phyloP scores from a whole-genome alignment of 257 asterid genomes.

The Oldenlandia corymbosa region DNA sequence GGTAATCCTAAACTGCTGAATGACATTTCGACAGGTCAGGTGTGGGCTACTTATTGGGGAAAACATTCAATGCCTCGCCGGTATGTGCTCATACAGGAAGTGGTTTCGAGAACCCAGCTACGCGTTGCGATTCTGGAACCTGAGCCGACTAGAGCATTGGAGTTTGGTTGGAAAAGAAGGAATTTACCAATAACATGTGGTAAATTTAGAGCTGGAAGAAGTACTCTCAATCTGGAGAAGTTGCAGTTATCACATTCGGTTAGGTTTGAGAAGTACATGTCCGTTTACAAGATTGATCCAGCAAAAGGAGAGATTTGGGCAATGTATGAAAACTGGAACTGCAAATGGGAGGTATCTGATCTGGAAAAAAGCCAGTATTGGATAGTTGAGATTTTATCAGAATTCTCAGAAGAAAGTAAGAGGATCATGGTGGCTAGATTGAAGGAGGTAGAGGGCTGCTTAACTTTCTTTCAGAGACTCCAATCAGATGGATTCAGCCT shows the following conservation, averaged over 20 bases:
- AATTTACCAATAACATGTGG: constrained; percentile 17
- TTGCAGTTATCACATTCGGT: constrained; percentile 18
- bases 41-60: constrained; percentile 18
- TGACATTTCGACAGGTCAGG: constrained; percentile 9
- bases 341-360: constrained; percentile 9
- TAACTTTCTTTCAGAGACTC: constrained; percentile 16
- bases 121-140: constrained; percentile 11
- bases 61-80: constrained; percentile 17
- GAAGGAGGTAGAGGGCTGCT: constrained; percentile 16
- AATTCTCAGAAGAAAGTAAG: constrained; percentile 14
- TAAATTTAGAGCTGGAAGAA: constrained; percentile 14
- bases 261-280: constrained; percentile 1
- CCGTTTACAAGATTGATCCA: constrained; percentile 19
- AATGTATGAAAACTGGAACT: constrained; percentile 15
- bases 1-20: neutral
- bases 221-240: neutral
- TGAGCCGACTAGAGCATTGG: neutral
- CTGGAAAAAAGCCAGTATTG: constrained; percentile 11
- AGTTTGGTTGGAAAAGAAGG: constrained; percentile 8
- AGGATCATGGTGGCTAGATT: constrained; percentile 14
- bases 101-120: constrained; percentile 4
- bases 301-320: constrained; percentile 27
- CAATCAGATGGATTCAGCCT: constrained; percentile 16
- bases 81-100: constrained; percentile 14
- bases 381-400: constrained; percentile 17